phyloP scores from a whole-genome alignment of 1,139 yeast species.

The Candida labiduridarum region DNA sequence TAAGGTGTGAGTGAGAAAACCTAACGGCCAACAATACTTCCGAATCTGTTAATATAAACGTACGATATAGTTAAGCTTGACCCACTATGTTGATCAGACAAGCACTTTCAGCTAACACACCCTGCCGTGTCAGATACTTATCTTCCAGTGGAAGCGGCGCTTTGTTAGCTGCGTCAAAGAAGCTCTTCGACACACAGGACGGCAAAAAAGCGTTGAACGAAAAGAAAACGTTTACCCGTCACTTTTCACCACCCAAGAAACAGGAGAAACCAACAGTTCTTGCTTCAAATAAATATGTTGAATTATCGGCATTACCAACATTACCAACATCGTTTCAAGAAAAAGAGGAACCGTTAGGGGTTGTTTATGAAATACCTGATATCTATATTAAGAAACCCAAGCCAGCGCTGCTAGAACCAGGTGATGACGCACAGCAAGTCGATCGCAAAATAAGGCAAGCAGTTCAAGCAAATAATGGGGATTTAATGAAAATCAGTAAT shows the following conservation, averaged over 20 bases:
- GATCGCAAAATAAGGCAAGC: conserved; percentile 9
- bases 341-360: conserved; percentile 12
- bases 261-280: not conserved
- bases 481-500: conserved; percentile 8
- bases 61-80: not conserved
- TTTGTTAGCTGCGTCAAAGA: not conserved
- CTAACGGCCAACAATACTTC: not conserved
- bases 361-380: conserved; percentile 36
- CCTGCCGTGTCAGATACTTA: conserved; percentile 4
- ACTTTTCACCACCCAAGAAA: not conserved
- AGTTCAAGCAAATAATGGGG: conserved; percentile 3
- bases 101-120: not conserved
- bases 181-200: not conserved
- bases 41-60: not conserved
- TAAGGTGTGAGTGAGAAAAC: not conserved
- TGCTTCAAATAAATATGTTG: conserved; percentile 6
- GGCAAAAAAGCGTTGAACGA: not conserved
- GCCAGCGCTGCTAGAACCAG: conserved; percentile 3
- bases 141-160: not conserved
- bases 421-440: conserved; percentile 4
- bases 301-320: conserved; percentile 12
- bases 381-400: conserved; percentile 24
- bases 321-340: conserved; percentile 9
- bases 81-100: not conserved
- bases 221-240: not conserved